phyloP scores from a whole-genome alignment of 2,329 filamentous ascomycete genomes.

The Trichoderma arundinaceum region DNA sequence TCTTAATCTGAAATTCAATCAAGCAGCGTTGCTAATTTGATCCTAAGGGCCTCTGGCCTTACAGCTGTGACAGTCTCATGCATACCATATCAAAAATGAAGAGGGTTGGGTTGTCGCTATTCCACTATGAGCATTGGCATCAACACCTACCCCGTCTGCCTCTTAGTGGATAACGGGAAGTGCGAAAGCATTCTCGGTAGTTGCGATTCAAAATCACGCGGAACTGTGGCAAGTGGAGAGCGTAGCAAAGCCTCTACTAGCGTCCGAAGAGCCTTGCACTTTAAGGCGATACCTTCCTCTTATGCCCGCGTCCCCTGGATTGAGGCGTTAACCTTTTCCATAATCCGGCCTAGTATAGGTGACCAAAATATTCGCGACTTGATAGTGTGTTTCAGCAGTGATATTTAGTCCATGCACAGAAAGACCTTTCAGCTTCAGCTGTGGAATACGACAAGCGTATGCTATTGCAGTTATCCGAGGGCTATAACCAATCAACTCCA shows the following conservation, averaged over 20 bases:
- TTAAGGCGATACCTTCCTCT: conserved; percentile 13
- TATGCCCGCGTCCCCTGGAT: conserved; percentile 20
- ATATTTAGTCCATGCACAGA: conserved; percentile 18
- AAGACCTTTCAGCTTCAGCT: conserved; percentile 9
- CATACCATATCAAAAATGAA: too few relatives aligned
- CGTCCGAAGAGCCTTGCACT: background rate
- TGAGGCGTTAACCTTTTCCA: conserved; percentile 20
- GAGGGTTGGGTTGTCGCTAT: too few relatives aligned
- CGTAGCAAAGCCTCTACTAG: background rate
- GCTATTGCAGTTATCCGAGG: conserved; percentile 8
- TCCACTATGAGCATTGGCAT: too few relatives aligned
- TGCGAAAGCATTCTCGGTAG: background rate
- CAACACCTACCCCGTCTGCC: too few relatives aligned
- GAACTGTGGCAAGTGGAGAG: conserved; percentile 11
- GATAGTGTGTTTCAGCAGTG: conserved; percentile 23
- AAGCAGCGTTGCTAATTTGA: too few relatives aligned
- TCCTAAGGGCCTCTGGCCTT: too few relatives aligned
- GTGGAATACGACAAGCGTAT: conserved; percentile 3
- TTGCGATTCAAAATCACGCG: conserved; percentile 3
- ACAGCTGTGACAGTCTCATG: too few relatives aligned
- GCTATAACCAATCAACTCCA: conserved; percentile 12
- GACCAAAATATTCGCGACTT: conserved; percentile 12
- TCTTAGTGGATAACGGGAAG: conserved; percentile 1
- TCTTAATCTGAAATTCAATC: too few relatives aligned
- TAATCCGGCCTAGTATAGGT: background rate